Base-by-base conservation (phyloP, 352 stramenopile species). In the Globisporangium uncinulatum region DNA sequence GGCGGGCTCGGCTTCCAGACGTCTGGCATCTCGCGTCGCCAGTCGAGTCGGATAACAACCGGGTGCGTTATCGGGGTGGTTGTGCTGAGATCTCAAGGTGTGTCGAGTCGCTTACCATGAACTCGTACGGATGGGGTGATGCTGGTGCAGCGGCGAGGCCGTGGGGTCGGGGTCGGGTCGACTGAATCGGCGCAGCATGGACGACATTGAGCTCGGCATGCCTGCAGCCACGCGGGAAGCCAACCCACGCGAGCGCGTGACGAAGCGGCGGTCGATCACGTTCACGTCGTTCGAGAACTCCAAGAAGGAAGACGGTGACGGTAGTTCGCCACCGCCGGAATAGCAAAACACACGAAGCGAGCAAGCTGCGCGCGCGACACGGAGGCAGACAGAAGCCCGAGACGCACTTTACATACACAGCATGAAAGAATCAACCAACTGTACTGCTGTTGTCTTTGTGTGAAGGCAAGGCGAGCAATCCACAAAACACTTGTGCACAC, bases 161-260 rank as follows among this genome's bases (percentile, higher is more conserved):
- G 45, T 29, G 2, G 36, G 48, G 20, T 53, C 36, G 29, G 37
- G 37, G 20, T 29, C 24, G 24, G 24, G 24, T 4, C 59, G 62
- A 15, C 58, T 57, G 34, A 59, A 66, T 34, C 69, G 75, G 14
- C 71, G 74, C 51, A 89, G 73, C 41, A 69, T 91, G 15, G 83
- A 93, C 50, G 83, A 93, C 47, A 86, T 93, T 60, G 82, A 92
- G 44, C 72, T 92, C 29, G 82, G 79, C 4, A 58, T 92, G 56
- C 79, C 79, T 3, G 54, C 77, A 19, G 69, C 78, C 2, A 74
- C 68, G 11, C 74, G 70, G 14, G 65, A 82, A 43, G 78, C 67
- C 17, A 80, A 79, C 47, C 67, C 73, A 29, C 64, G 64, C 15
- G 73, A 86, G 14, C 65, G 73, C 4, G 48, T 83, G 6, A 54